These are phyloP conservation scores for Cardiospermum halicacabum DNA, from an alignment of 345 rosid genomes.

Conservation along the genomic window DNA sequence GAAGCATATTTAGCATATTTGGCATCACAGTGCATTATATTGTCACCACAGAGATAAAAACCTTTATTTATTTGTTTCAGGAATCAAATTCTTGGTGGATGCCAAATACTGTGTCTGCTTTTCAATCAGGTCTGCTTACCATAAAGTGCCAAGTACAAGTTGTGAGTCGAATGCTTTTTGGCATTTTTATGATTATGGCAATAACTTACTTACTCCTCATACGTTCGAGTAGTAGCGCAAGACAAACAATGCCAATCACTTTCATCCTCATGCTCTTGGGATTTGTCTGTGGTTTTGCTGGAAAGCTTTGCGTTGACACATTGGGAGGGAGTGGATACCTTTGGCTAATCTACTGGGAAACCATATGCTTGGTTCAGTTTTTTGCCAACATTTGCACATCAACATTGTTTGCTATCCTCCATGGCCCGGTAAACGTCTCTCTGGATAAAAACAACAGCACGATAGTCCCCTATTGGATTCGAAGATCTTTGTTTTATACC, in stretches of 20 bases:
- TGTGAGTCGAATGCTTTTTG: constrained; percentile 56
- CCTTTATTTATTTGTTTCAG: constrained; percentile 27
- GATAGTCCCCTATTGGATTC: constrained; percentile 55
- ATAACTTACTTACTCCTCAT: constrained; percentile 53
- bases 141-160: constrained; percentile 59
- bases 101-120: constrained; percentile 42
- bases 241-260: constrained; percentile 68
- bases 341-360: constrained; percentile 79
- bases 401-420: constrained; percentile 37
- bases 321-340: constrained; percentile 68
- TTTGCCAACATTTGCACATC: constrained; percentile 42
- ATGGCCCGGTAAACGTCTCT: constrained; percentile 43
- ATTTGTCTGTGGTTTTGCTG: constrained; percentile 58
- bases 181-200: constrained; percentile 53
- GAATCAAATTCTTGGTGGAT: constrained; percentile 71
- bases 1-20: not conserved
- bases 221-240: constrained; percentile 46
- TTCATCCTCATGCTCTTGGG: constrained; percentile 68
- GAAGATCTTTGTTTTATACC: constrained; percentile 44
- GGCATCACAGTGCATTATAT: not conserved
- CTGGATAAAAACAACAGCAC: constrained; percentile 16
- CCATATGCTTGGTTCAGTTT: constrained; percentile 62
- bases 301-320: constrained; percentile 78
- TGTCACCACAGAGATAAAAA: not conserved
- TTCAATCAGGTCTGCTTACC: constrained; percentile 43